Base-by-base conservation (phyloP, 495 filamentous ascomycete genomes). In the Penicillium crystallinum region DNA sequence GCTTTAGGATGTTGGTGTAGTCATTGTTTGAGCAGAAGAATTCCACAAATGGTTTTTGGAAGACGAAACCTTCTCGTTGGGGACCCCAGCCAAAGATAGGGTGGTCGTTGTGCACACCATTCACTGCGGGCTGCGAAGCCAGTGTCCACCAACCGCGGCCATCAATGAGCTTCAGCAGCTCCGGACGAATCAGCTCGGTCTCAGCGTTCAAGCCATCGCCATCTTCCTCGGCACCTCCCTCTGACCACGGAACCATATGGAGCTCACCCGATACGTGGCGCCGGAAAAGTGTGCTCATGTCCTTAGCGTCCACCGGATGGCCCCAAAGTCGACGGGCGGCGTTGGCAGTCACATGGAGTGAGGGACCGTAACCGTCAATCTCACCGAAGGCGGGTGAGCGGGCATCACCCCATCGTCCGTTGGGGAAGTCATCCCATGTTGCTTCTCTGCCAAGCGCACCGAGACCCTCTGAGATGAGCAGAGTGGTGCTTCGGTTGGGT, bases 391-490 rank as follows among this genome's bases (percentile, higher is more conserved):
- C 93, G 2, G 88, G 86, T 14, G 87, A 91, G 22, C 85, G 79
- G 3, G 92, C 89, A 64, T 97, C 92, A 64, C 93, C 93, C 85
- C 92, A 98, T 39, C 93, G 83, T 22, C 93, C 95, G 76, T 98
- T 98, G 46, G 95, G 93, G 73, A 86, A 98, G 71, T 98, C 93
- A 65, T 98, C 93, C 93, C 93, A 98, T 6, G 93, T 97, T 19
- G 95, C 95, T 73, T 97, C 95, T 53, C 95, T 78, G 29, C 92
- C 93, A 11, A 96, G 78, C n/a, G 87, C 76, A 34, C 91, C 91
- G 56, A 92, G 83, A 3, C 91, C 91, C 74, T 96, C 90, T 0
- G 91, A 95, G 46, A 96, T 96, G 17, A 89, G 89, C 15, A 97
- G 81, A 4, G 90, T 92, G 58, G 88, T 91, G 40, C 85, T 85